phyloP scores from a whole-genome alignment of 2,329 filamentous ascomycete species.

The Beauveria medogensis region DNA sequence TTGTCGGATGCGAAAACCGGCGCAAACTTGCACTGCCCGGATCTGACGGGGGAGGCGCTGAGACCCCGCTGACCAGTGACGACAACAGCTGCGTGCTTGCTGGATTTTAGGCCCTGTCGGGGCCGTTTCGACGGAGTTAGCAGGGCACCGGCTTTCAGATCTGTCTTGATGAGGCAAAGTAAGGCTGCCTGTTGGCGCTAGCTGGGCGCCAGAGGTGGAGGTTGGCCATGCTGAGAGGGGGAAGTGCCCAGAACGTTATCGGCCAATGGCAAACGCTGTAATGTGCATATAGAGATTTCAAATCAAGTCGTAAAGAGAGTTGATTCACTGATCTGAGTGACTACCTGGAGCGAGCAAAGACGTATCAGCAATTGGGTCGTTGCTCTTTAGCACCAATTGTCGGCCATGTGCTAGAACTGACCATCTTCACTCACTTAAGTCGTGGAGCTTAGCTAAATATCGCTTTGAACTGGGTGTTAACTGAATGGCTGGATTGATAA shows the following conservation, averaged over 20 bases:
- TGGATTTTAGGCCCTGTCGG: not conserved
- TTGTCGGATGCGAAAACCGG: not conserved
- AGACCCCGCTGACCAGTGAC: not conserved
- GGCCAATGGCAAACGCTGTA: not conserved
- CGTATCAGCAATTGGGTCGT: too few species aligned
- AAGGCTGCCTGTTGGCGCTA: not conserved
- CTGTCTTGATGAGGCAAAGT: not conserved
- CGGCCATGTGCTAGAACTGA: too few species aligned
- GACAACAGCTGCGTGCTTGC: not conserved
- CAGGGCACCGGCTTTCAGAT: not conserved
- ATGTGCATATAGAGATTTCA: not conserved
- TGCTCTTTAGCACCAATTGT: too few species aligned
- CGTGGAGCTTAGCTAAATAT: too few species aligned
- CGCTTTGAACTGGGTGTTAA: too few species aligned
- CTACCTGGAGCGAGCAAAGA: too few species aligned
- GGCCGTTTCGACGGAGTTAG: conserved; percentile 1
- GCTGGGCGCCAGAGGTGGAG: not conserved
- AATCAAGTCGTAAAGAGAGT: too few species aligned
- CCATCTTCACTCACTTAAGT: too few species aligned
- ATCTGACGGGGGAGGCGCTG: not conserved
- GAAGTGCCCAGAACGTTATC: not conserved
- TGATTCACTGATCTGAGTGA: too few species aligned
- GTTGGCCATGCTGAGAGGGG: not conserved
- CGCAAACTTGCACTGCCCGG: not conserved
- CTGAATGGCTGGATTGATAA: too few species aligned